These are phyloP conservation scores for Spergularia bocconei DNA, from an alignment of 148 eudicot genomes.

Conservation along the genomic window DNA sequence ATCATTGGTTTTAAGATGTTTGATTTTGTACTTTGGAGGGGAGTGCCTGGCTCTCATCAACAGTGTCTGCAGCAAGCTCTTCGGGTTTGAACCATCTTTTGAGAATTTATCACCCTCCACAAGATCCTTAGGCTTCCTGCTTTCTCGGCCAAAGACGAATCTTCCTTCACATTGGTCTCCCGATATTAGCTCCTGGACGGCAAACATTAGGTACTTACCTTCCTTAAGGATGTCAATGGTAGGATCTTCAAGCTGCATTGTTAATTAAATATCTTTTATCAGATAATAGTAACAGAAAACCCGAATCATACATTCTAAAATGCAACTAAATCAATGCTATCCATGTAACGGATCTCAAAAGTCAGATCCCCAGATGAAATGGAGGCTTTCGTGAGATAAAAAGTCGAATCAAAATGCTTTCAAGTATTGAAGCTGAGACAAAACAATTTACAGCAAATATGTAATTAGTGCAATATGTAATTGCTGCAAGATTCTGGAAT, in stretches of 20 bases:
- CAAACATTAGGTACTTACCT: slow-evolving; percentile 90
- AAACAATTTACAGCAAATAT: not conserved
- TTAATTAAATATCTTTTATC: not conserved
- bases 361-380: not conserved
- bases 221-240: slow-evolving; percentile 69
- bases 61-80: slow-evolving; percentile 89
- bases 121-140: slow-evolving; percentile 56
- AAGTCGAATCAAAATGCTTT: not conserved
- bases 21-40: slow-evolving; percentile 91
- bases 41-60: slow-evolving; percentile 97
- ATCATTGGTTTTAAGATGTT: slow-evolving; percentile 90
- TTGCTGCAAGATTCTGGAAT: not conserved
- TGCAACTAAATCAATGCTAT: not conserved
- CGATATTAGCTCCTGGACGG: slow-evolving; percentile 82
- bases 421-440: not conserved
- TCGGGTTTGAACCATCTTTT: slow-evolving; percentile 88
- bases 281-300: not conserved
- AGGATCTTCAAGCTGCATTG: slow-evolving; percentile 82
- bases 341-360: not conserved
- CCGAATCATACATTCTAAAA: not conserved
- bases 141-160: slow-evolving; percentile 90
- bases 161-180: slow-evolving; percentile 95
- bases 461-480: not conserved
- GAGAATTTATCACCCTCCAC: slow-evolving; percentile 55
- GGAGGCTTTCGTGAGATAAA: not conserved